phyloP scores from a whole-genome alignment of 1,139 yeast genomes.

The Arxiozyma telluris region DNA sequence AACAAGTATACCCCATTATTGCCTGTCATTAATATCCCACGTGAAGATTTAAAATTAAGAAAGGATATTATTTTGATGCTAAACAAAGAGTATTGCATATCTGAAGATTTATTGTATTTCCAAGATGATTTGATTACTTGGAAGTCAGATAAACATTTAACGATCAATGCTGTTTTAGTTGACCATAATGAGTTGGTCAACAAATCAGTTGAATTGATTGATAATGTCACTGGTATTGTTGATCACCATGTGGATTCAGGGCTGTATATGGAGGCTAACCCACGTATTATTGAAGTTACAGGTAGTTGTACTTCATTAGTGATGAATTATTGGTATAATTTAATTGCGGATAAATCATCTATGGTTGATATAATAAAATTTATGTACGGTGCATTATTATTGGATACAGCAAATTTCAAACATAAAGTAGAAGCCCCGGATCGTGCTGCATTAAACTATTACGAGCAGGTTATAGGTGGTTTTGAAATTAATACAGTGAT shows the following conservation, averaged over 20 bases:
- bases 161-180: constrained; percentile 48
- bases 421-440: constrained; percentile 53
- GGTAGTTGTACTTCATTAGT: constrained; percentile 81
- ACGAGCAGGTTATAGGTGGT: constrained; percentile 25
- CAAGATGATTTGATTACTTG: constrained; percentile 48
- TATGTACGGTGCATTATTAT: constrained; percentile 56
- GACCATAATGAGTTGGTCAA: constrained; percentile 77
- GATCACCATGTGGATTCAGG: constrained; percentile 84
- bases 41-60: constrained; percentile 55
- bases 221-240: constrained; percentile 49
- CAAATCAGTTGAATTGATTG: constrained; percentile 29
- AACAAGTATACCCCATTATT: constrained; percentile 30
- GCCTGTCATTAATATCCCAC: constrained; percentile 70
- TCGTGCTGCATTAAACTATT: constrained; percentile 35
- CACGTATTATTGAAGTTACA: constrained; percentile 49
- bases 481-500: not conserved
- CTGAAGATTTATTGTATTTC: constrained; percentile 46
- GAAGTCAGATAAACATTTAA: constrained; percentile 12
- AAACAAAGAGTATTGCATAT: constrained; percentile 36
- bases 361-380: constrained; percentile 39
- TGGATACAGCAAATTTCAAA: constrained; percentile 62
- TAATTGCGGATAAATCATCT: constrained; percentile 20
- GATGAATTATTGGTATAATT: constrained; percentile 47
- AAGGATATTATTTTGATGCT: constrained; percentile 60
- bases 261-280: constrained; percentile 36